Percentiles rank a stretch among this genome's conserved stretches.
Evolutionary conservation across 345 rosid genomes (phyloP).

Genomic region (Angophora floribunda): DNA sequence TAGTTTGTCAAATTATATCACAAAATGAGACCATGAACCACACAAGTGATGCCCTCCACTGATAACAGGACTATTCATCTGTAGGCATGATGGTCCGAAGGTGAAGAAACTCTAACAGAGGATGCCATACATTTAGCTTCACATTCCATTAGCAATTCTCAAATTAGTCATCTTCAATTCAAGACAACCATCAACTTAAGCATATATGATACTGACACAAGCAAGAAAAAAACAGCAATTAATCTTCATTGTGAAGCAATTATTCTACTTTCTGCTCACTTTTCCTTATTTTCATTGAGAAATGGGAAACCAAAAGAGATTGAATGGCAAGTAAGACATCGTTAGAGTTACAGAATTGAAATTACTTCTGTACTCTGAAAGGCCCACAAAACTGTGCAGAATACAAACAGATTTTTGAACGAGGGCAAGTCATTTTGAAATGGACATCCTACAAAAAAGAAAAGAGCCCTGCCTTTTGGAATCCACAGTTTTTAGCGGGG

Average conservation of each 20-base stretch:
- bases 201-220: background rate
- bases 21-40: background rate
- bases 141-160: background rate
- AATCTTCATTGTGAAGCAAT: background rate
- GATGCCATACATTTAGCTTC: background rate
- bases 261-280: background rate
- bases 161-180: background rate
- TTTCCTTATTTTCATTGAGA: background rate
- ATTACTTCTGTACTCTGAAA: background rate
- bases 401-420: background rate
- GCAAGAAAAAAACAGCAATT: background rate
- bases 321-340: background rate
- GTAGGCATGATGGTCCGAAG: background rate
- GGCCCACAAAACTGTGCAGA: background rate
- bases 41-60: background rate
- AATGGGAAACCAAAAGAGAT: background rate
- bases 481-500: background rate
- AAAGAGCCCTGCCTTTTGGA: background rate
- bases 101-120: background rate
- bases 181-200: background rate
- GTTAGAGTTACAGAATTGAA: background rate
- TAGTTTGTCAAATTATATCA: background rate
- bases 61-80: background rate
- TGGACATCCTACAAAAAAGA: background rate
- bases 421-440: background rate